Evolutionary conservation across 495 filamentous ascomycete species (phyloP), one percentile per base, ranked within the genome.

Genomic region (Articulospora tetracladia): DNA sequence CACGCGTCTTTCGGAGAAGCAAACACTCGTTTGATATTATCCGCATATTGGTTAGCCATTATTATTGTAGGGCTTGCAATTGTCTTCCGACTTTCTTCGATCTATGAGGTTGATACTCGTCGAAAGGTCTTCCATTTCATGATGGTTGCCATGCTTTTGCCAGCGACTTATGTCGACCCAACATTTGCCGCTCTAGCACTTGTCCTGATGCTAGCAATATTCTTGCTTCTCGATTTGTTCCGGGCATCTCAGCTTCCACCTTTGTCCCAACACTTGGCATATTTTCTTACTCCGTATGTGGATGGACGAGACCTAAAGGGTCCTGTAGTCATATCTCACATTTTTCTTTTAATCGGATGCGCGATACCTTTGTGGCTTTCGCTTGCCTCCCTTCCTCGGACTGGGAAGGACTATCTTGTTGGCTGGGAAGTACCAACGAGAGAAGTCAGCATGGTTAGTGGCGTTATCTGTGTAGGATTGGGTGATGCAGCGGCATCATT

Each of bases 51-150:
- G 74, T 24, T 86, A 10, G 28, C 70, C 44, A 81, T 94, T 30
- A 76, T 99, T 30, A 67, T 78, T 23, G 65, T 85, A 8, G 95
- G 93, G 1, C 77, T 98, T 41, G 73, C 80, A 1, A 72, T 89
- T 2, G 91, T 97, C 3, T 80, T 90, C 58, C 82, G 81, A 32
- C 78, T 97, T 25, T 88, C 87, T 36, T 72, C 84, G 15, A 69
- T 88, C 55, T 82, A 74, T 65, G 67, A 97, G 73, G 92, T 98
- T 34, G 95, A 99, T 73, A 99, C 94, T 2, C 83, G 94, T n/a
- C 85, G 94, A 36, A 99, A 99, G 73, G 89, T 99, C 11, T 99
- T 99, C 73, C 94, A 99, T 72, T 94, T 93, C 62, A 96, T 92
- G 85, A 97, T 97, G 84, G 92, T 98, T 34, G 81, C 85, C 44